Conservation (phyloP, 2,329 filamentous ascomycete species). For the Beauveria bassiana region DNA sequence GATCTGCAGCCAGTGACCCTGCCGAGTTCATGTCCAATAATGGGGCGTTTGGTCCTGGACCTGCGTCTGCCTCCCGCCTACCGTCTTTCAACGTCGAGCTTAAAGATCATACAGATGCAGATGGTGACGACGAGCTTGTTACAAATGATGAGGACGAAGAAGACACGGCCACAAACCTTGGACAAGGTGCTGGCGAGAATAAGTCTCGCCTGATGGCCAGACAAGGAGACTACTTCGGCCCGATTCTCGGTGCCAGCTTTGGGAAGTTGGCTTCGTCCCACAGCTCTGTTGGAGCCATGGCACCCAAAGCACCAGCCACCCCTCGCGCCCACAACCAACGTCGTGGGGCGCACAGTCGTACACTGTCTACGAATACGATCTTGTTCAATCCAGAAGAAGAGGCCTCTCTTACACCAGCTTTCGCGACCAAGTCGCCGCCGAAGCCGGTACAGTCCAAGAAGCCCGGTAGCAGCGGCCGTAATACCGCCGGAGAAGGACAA, state of each 20-base stretch:
- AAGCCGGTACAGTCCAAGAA: constrained; percentile 23
- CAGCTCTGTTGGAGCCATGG: constrained; percentile 19
- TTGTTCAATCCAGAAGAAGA: constrained; percentile 64
- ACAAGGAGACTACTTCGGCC: constrained; percentile 10
- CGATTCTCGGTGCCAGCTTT: constrained; percentile 14
- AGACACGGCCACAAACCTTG: constrained; percentile 39
- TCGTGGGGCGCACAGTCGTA: constrained; percentile 55
- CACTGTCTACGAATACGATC: constrained; percentile 74
- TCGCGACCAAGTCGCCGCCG: constrained; percentile 37
- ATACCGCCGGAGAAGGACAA: constrained; percentile 15
- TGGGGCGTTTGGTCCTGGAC: constrained; percentile 24
- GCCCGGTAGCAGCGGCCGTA: constrained; percentile 30
- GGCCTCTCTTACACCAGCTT: constrained; percentile 21
- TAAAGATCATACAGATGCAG: constrained; percentile 66
- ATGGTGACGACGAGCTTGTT: constrained; percentile 84
- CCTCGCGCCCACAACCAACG: constrained; percentile 26
- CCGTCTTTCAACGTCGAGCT: constrained; percentile 28
- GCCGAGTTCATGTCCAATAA: constrained; percentile 53
- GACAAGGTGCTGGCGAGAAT: constrained; percentile 23
- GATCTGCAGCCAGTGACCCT: constrained; percentile 56
- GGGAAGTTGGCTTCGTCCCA: constrained; percentile 28
- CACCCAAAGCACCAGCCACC: constrained; percentile 22
- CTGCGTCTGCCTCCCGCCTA: constrained; percentile 32
- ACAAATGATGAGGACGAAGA: constrained; percentile 70
- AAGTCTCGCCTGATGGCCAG: constrained; percentile 25